phyloP scores from a whole-genome alignment of 176 grass and related monocot species.

The Cymbopogon citratus region DNA sequence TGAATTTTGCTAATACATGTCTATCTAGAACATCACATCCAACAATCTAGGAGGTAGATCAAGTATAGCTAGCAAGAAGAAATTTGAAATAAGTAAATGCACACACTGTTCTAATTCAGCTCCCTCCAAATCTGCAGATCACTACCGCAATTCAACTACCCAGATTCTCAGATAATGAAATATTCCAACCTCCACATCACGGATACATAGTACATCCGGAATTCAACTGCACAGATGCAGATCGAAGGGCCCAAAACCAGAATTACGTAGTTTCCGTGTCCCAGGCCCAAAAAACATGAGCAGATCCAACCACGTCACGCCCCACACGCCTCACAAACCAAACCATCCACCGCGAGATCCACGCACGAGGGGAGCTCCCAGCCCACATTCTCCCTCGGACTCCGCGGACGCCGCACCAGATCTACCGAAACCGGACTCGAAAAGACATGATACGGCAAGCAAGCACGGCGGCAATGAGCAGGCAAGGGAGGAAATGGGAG shows the following conservation, averaged over 20 bases:
- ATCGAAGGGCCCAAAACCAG: neutral
- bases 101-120: neutral
- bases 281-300: neutral
- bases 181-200: neutral
- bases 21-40: neutral
- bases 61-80: neutral
- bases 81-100: neutral
- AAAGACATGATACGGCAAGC: neutral
- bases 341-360: slow-evolving; percentile 24
- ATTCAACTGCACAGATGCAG: neutral
- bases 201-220: neutral
- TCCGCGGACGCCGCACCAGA: slow-evolving; percentile 13
- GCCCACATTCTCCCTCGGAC: neutral
- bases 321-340: neutral
- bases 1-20: neutral
- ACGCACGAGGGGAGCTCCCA: neutral
- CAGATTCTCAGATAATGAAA: neutral
- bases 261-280: neutral
- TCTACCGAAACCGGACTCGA: slow-evolving; percentile 19
- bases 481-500: neutral
- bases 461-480: neutral
- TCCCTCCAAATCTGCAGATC: neutral
- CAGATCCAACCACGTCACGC: slow-evolving; percentile 19
- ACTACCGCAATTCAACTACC: slow-evolving; percentile 13
- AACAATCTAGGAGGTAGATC: neutral